Evolutionary conservation across 208 protist genomes (phyloP), one percentile per base, ranked within the genome.

Genomic region (Wallacemonas rigidus): DNA sequence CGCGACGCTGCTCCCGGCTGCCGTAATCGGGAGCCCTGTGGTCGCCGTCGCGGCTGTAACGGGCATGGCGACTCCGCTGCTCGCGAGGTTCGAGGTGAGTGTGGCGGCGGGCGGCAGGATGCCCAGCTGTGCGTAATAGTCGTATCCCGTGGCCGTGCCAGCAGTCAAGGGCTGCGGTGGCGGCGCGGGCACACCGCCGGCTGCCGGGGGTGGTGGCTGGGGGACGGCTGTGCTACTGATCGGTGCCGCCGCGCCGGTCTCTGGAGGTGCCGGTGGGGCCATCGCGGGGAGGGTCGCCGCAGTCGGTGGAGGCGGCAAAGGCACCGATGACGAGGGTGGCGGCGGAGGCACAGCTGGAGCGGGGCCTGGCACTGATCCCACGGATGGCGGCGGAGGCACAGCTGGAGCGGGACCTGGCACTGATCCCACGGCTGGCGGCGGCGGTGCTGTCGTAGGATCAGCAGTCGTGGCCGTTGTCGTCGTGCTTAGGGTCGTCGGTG

Each of bases 231-330:
- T 57, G 53, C 53, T 36, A 7, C 6, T 38, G 15, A 17, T 15
- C 15, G 53, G 6, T 17, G 15, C 53, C 17, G 53, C 53, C 6
- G 9, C 17, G 53, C 15, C 53, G 14, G 14, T 57, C 5, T 57
- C 58, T 38, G 36, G 8, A 17, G 9, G n/a, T 6, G 1, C n/a
- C 40, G 54, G 63, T 54, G 48, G 58, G 14, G 40, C 36, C 58
- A 50, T 48, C 9, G 81, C 76, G 50, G 75, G 74, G 11, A 80
- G 67, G 7, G 76, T 58, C 7, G 80, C 77, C 6, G 70, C 15
- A 8, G 65, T 72, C 17, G 67, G 26, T 26, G 26, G 26, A 26
- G 71, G n/a, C 4, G 64, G 7, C 14, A 26, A 6, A 7, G 64
- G 1, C 1, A 44, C n/a, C 0, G 50, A 5, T n/a, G 65, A 15